phyloP scores from a whole-genome alignment of 768 basidiomycete species.

The Podaxis sp. region DNA sequence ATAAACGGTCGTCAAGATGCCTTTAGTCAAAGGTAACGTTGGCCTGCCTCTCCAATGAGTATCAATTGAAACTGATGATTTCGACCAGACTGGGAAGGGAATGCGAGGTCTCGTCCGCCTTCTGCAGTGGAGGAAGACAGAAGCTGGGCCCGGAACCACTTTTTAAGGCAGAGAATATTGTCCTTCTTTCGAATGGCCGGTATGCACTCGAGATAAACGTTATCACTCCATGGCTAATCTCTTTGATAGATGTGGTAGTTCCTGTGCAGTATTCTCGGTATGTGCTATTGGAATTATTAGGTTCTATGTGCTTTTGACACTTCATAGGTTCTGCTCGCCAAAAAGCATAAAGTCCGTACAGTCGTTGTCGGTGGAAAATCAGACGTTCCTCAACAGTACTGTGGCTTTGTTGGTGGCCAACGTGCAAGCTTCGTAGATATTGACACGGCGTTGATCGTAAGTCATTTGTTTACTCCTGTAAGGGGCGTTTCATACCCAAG shows the following conservation, averaged over 20 bases:
- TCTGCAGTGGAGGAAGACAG: neutral
- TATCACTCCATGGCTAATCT: slow-evolving; percentile 25
- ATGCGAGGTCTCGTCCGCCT: slow-evolving; percentile 29
- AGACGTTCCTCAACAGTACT: slow-evolving; percentile 30
- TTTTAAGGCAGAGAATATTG: slow-evolving; percentile 48
- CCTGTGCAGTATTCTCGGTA: slow-evolving; percentile 5
- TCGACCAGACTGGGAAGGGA: slow-evolving; percentile 42
- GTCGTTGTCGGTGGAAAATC: slow-evolving; percentile 58
- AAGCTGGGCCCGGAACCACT: slow-evolving; percentile 29
- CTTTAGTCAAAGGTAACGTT: slow-evolving; percentile 45
- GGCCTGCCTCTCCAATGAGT: neutral
- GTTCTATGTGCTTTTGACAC: neutral
- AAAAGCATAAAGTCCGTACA: slow-evolving; percentile 54
- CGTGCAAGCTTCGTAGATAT: slow-evolving; percentile 3
- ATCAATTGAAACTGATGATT: neutral
- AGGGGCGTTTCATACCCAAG: neutral
- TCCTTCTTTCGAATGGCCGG: slow-evolving; percentile 60
- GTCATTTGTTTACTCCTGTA: slow-evolving; percentile 5
- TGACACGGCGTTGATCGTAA: slow-evolving; percentile 33
- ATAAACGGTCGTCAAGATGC: slow-evolving; percentile 51
- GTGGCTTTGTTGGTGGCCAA: slow-evolving; percentile 3
- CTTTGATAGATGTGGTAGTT: slow-evolving; percentile 17
- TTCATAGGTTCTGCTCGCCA: slow-evolving; percentile 57
- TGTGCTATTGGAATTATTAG: neutral
- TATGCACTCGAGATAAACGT: slow-evolving; percentile 14